Percentiles rank a stretch among this genome's conserved stretches.
Evolutionary conservation across 2,329 filamentous ascomycete genomes (phyloP).

Genomic region (Clonostachys sp.): DNA sequence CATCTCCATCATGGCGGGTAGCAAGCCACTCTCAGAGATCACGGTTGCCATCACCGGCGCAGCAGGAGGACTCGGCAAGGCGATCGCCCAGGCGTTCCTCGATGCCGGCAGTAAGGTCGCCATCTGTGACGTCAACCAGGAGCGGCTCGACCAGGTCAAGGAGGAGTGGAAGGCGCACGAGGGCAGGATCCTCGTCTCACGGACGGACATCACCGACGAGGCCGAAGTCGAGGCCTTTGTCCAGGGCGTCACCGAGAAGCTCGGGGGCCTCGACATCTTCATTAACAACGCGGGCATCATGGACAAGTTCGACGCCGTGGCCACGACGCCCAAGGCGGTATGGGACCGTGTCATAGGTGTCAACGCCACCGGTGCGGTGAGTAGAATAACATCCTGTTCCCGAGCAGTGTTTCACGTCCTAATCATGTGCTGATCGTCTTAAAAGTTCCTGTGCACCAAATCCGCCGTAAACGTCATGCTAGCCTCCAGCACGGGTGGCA

Average conservation of each 20-base stretch:
- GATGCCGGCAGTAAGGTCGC: constrained; percentile 21
- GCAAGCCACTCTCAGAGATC: constrained; percentile 3
- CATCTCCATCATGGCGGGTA: no score
- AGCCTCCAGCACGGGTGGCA: constrained; percentile 22
- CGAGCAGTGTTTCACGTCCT: no score
- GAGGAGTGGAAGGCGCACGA: constrained; percentile 1
- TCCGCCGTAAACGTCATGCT: constrained; percentile 33
- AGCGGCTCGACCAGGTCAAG: constrained; percentile 5
- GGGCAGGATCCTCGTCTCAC: constrained; percentile 1
- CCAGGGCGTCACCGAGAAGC: constrained; percentile 8
- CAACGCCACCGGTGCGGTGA: constrained; percentile 46
- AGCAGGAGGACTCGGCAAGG: constrained; percentile 8
- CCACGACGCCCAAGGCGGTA: constrained; percentile 31
- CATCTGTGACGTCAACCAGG: constrained; percentile 20
- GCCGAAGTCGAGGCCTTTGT: constrained; percentile 13
- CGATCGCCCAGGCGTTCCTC: constrained; percentile 16
- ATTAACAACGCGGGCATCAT: constrained; percentile 55
- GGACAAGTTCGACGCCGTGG: constrained; percentile 50
- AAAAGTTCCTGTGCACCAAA: constrained; percentile 40
- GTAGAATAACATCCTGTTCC: no score
- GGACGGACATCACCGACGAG: constrained; percentile 13
- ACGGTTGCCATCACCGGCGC: constrained; percentile 15
- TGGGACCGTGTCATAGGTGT: constrained; percentile 52
- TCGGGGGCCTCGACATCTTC: constrained; percentile 41
- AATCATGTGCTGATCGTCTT: no score